phyloP scores from a whole-genome alignment of 2,329 filamentous ascomycete genomes.

The Phaeosphaeriaceae sp. region DNA sequence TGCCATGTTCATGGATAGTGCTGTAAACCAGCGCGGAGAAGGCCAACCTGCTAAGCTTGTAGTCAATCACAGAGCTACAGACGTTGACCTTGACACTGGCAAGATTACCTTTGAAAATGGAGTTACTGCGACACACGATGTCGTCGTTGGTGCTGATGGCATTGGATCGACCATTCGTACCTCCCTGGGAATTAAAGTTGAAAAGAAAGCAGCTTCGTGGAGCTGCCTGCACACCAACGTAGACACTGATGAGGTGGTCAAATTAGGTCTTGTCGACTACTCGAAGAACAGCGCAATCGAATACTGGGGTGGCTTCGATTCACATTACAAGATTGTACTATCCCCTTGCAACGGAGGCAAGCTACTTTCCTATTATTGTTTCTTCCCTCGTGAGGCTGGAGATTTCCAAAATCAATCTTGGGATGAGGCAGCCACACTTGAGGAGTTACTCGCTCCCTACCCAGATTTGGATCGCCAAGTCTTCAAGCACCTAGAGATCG shows the following conservation, averaged over 20 bases:
- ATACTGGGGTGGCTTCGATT: conserved; percentile 71
- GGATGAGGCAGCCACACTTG: conserved; percentile 59
- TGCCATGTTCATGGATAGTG: conserved; percentile 65
- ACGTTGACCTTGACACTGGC: conserved; percentile 59
- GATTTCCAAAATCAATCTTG: conserved; percentile 67
- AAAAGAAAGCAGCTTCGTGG: conserved; percentile 62
- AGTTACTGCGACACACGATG: conserved; percentile 57
- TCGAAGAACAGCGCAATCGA: conserved; percentile 65
- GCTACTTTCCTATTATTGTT: conserved; percentile 71
- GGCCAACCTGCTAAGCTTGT: conserved; percentile 60
- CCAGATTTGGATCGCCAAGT: conserved; percentile 65
- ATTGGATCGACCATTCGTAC: conserved; percentile 67
- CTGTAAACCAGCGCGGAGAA: conserved; percentile 57
- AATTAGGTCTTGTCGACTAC: conserved; percentile 66
- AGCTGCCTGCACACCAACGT: conserved; percentile 70
- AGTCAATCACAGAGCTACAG: conserved; percentile 62
- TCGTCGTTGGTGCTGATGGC: conserved; percentile 68
- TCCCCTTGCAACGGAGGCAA: conserved; percentile 70
- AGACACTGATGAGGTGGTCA: conserved; percentile 63
- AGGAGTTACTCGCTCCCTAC: conserved; percentile 65
- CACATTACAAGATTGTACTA: conserved; percentile 69
- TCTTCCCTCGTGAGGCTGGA: conserved; percentile 64
- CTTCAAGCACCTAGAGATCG: conserved; percentile 61
- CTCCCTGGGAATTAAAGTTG: conserved; percentile 65
- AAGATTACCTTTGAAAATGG: conserved; percentile 52